Evolutionary conservation across 176 grass and related monocot genomes (phyloP).

Genomic region (Ananas comosus): DNA sequence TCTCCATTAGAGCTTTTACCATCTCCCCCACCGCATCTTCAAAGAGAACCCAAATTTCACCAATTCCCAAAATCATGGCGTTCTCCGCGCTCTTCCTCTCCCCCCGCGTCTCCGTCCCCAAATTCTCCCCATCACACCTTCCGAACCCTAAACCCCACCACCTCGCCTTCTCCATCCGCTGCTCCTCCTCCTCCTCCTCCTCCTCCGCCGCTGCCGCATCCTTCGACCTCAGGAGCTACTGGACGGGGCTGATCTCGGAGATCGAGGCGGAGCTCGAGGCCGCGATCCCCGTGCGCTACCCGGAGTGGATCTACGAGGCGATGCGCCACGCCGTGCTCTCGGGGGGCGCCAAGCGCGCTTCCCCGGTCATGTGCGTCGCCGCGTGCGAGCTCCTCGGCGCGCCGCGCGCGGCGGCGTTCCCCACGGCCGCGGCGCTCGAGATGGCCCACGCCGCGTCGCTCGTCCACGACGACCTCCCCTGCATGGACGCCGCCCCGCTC

Average conservation of each 20-base stretch:
- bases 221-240: conserved; percentile 80
- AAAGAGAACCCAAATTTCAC: too few relatives aligned
- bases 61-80: conserved; percentile 31
- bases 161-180: neutral
- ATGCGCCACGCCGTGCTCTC: conserved; percentile 78
- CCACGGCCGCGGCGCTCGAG: conserved; percentile 71
- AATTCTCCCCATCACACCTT: conserved; percentile 10
- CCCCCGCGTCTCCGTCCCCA: conserved; percentile 14
- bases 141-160: conserved; percentile 16
- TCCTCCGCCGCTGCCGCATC: conserved; percentile 26
- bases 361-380: conserved; percentile 75
- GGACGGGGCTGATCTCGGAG: conserved; percentile 62
- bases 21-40: too few relatives aligned
- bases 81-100: conserved; percentile 37
- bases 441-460: conserved; percentile 86
- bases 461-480: conserved; percentile 85
- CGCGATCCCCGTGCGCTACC: conserved; percentile 57
- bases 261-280: conserved; percentile 66
- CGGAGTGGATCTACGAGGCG: conserved; percentile 60
- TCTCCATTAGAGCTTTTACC: too few relatives aligned
- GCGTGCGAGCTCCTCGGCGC: conserved; percentile 76
- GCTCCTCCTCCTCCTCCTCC: conserved; percentile 8
- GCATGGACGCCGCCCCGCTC: conserved; percentile 71
- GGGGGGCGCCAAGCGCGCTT: conserved; percentile 61
- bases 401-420: conserved; percentile 48